phyloP scores from a whole-genome alignment of 169 alveolate species.

The Cryptosporidium parvum region DNA sequence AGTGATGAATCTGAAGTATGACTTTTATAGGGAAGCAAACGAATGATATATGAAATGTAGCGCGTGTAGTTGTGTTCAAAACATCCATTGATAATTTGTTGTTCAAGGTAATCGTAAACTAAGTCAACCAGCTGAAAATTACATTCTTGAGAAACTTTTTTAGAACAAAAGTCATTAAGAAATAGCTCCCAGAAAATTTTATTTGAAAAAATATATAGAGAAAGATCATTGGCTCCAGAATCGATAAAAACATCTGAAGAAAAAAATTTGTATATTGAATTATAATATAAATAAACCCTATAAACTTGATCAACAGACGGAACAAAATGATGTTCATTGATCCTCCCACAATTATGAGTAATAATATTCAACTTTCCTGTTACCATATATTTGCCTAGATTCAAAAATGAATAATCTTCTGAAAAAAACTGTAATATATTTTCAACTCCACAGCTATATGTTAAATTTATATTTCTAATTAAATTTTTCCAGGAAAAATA shows the following conservation, averaged over 20 bases:
- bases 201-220: background rate
- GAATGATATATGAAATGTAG: background rate
- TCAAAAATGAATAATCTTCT: conserved; percentile 3
- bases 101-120: conserved; percentile 19
- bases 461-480: background rate
- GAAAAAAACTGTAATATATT: background rate
- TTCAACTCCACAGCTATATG: background rate
- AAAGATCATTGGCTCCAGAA: background rate
- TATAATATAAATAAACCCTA: background rate
- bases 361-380: background rate
- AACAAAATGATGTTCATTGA: background rate
- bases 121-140: background rate
- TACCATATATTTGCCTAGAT: conserved; percentile 26
- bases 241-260: background rate
- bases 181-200: conserved; percentile 24
- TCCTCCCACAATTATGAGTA: background rate
- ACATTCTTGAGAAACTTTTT: background rate
- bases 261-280: conserved; percentile 20
- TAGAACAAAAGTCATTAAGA: background rate
- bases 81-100: conserved; percentile 8
- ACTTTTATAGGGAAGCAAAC: conserved; percentile 7
- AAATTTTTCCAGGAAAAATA: conserved; percentile 4
- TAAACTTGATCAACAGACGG: background rate
- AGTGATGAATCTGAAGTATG: background rate
- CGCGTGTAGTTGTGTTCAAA: background rate